phyloP scores from a whole-genome alignment of 352 stramenopile genomes.

The Phytophthora litchii region DNA sequence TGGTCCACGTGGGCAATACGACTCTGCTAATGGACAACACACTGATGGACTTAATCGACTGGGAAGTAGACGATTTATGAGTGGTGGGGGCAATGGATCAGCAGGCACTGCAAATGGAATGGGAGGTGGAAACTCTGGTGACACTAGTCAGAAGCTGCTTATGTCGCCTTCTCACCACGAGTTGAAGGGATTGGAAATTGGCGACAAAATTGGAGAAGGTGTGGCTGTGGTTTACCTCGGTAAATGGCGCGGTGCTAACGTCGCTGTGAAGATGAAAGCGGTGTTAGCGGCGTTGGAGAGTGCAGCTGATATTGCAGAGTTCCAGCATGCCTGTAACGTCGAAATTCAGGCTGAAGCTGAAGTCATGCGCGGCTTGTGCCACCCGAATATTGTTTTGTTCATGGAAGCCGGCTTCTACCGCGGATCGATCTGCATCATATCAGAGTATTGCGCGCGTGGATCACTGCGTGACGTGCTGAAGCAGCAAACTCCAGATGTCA shows the following conservation, averaged over 20 bases:
- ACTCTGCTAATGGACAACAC: slow-evolving; percentile 34
- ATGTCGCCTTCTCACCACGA: slow-evolving; percentile 73
- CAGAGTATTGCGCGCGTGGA: slow-evolving; percentile 93
- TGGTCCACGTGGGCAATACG: slow-evolving; percentile 27
- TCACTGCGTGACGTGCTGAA: slow-evolving; percentile 95
- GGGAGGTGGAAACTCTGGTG: slow-evolving; percentile 20
- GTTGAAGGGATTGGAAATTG: slow-evolving; percentile 81
- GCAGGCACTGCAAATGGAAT: slow-evolving; percentile 33
- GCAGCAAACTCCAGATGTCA: slow-evolving; percentile 55
- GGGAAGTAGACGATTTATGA: slow-evolving; percentile 36
- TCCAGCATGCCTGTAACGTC: slow-evolving; percentile 83
- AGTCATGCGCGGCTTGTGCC: slow-evolving; percentile 81
- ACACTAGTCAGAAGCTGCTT: slow-evolving; percentile 40
- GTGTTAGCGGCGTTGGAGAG: slow-evolving; percentile 70
- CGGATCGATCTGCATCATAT: slow-evolving; percentile 94
- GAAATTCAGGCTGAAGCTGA: slow-evolving; percentile 86
- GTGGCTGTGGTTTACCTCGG: slow-evolving; percentile 94
- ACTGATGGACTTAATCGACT: slow-evolving; percentile 22
- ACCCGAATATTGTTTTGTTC: slow-evolving; percentile 90
- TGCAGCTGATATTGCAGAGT: slow-evolving; percentile 65
- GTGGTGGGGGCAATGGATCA: slow-evolving; percentile 31
- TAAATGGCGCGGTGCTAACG: slow-evolving; percentile 95
- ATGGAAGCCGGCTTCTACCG: slow-evolving; percentile 89
- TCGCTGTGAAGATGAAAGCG: slow-evolving; percentile 95
- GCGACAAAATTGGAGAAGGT: slow-evolving; percentile 84